phyloP scores from a whole-genome alignment of 164 flowering plant genomes.

The Houttuynia cordata region DNA sequence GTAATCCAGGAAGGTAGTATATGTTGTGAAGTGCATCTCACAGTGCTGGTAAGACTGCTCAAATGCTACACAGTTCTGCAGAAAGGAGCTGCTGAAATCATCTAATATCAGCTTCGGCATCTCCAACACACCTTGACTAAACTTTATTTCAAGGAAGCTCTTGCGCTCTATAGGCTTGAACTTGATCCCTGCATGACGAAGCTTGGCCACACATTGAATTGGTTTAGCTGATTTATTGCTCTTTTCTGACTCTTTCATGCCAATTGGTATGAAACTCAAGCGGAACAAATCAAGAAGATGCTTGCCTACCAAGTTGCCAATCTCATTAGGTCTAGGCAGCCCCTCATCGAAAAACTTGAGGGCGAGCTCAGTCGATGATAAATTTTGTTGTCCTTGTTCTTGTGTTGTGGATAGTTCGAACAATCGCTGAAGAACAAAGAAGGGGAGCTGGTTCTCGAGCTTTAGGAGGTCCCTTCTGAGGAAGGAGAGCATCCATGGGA shows the following conservation, averaged over 20 bases:
- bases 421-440: slow-evolving; percentile 9
- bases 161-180: not conserved
- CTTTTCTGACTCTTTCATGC: slow-evolving; percentile 3
- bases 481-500: slow-evolving; percentile 10
- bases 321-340: slow-evolving; percentile 14
- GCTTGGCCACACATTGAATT: not conserved
- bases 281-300: slow-evolving; percentile 48
- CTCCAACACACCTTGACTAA: slow-evolving; percentile 9
- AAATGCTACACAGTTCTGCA: slow-evolving; percentile 18
- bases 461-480: slow-evolving; percentile 9
- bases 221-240: slow-evolving; percentile 11
- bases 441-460: slow-evolving; percentile 17
- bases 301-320: slow-evolving; percentile 4
- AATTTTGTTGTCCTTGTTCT: slow-evolving; percentile 3
- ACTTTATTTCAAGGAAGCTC: slow-evolving; percentile 10
- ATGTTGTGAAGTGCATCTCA: slow-evolving; percentile 12
- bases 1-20: slow-evolving; percentile 16
- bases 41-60: slow-evolving; percentile 15
- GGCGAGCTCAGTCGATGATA: slow-evolving; percentile 2
- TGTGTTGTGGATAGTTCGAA: slow-evolving; percentile 3
- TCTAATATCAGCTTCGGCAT: slow-evolving; percentile 15
- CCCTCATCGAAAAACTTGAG: slow-evolving; percentile 1
- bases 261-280: slow-evolving; percentile 20
- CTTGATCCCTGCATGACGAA: slow-evolving; percentile 2
- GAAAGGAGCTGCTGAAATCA: slow-evolving; percentile 13